These are phyloP conservation scores for Rugosomyces carneus DNA, from an alignment of 1,284 basidiomycete genomes.

Conservation along the genomic window DNA sequence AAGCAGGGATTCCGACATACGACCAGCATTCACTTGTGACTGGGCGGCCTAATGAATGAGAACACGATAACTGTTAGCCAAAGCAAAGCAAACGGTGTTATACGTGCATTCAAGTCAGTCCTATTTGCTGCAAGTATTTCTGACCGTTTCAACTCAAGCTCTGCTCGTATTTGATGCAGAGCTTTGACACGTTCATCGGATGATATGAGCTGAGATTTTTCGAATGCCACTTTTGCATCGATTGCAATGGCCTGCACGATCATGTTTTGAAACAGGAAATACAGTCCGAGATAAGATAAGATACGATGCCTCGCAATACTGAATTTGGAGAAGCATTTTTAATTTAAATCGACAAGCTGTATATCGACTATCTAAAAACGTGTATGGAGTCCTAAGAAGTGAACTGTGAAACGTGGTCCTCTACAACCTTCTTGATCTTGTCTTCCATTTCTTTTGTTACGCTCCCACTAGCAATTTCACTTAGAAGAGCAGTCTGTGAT, in stretches of 20 bases:
- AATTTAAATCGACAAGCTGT: slow-evolving; percentile 17
- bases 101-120: slow-evolving; percentile 67
- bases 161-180: slow-evolving; percentile 61
- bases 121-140: slow-evolving; percentile 77
- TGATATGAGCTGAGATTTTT: slow-evolving; percentile 76
- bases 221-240: slow-evolving; percentile 77
- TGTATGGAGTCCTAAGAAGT: slow-evolving; percentile 43
- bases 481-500: slow-evolving; percentile 64
- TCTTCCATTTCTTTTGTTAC: slow-evolving; percentile 88
- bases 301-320: neutral
- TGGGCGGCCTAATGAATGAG: slow-evolving; percentile 56
- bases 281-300: slow-evolving; percentile 10
- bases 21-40: slow-evolving; percentile 72
- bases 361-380: slow-evolving; percentile 19
- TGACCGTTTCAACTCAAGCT: slow-evolving; percentile 58
- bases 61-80: slow-evolving; percentile 1
- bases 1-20: slow-evolving; percentile 77
- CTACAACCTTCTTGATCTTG: slow-evolving; percentile 89
- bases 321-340: slow-evolving; percentile 15
- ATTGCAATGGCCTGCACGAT: slow-evolving; percentile 57
- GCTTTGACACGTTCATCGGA: slow-evolving; percentile 65
- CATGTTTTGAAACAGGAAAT: too few relatives aligned
- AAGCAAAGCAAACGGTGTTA: neutral
- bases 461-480: slow-evolving; percentile 77
- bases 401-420: slow-evolving; percentile 83